Evolutionary conservation across 225 moss, liverwort and hornwort species (phyloP).

Genomic region (Sphagnum contortum): DNA sequence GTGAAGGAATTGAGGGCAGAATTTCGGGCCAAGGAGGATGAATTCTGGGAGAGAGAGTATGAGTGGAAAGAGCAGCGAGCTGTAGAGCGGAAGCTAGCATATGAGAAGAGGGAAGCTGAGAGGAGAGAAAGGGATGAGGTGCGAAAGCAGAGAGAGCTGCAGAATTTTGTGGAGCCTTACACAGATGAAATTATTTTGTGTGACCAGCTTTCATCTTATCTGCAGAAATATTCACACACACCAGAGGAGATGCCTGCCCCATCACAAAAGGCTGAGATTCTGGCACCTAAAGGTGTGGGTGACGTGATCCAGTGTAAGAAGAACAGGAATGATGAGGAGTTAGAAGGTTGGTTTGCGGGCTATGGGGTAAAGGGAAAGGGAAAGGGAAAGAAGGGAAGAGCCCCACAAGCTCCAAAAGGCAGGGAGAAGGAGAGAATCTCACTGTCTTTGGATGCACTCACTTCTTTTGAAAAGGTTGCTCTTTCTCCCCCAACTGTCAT

Average conservation of each 20-base stretch:
- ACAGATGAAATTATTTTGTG: constrained; percentile 88
- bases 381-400: constrained; percentile 72
- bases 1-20: constrained; percentile 54
- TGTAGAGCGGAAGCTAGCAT: constrained; percentile 56
- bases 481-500: constrained; percentile 78
- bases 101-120: constrained; percentile 81
- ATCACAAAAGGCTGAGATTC: constrained; percentile 58
- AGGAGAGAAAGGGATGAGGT: constrained; percentile 71
- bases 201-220: constrained; percentile 78
- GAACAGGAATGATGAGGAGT: constrained; percentile 70
- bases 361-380: constrained; percentile 47
- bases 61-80: constrained; percentile 76
- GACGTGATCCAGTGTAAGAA: constrained; percentile 70
- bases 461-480: constrained; percentile 66
- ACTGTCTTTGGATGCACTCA: constrained; percentile 67
- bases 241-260: constrained; percentile 32
- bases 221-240: constrained; percentile 59
- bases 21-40: constrained; percentile 64
- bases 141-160: constrained; percentile 74
- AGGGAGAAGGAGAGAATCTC: constrained; percentile 72
- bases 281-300: constrained; percentile 80
- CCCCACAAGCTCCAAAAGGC: constrained; percentile 40
- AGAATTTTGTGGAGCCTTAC: constrained; percentile 88
- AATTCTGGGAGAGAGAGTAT: constrained; percentile 68
- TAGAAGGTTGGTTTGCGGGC: constrained; percentile 73